Evolutionary conservation across 1,139 yeast genomes (phyloP).

Genomic region (Scheffersomyces insectosa): DNA sequence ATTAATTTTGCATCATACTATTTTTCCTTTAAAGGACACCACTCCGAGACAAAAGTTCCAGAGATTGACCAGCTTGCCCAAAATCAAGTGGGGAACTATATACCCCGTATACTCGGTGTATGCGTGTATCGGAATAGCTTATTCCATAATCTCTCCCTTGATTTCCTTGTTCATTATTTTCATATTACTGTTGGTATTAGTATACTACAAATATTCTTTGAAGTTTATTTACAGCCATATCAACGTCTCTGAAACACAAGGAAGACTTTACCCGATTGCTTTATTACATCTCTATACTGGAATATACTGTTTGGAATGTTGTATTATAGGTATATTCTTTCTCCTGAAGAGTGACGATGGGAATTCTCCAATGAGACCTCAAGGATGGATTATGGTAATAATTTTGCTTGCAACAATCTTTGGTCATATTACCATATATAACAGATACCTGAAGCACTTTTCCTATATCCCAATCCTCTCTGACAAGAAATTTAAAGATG

Average conservation of each 20-base stretch:
- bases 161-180: constrained; percentile 64
- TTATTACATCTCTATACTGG: constrained; percentile 77
- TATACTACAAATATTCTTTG: constrained; percentile 71
- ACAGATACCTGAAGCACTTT: constrained; percentile 29
- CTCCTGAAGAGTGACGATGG: constrained; percentile 51
- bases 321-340: constrained; percentile 73
- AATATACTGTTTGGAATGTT: constrained; percentile 73
- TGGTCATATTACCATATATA: constrained; percentile 33
- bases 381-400: constrained; percentile 50
- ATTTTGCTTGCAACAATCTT: constrained; percentile 38
- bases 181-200: constrained; percentile 55
- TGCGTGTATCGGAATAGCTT: constrained; percentile 75
- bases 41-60: constrained; percentile 63
- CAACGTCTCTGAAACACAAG: constrained; percentile 64
- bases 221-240: constrained; percentile 51
- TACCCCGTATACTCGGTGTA: constrained; percentile 77
- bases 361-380: constrained; percentile 29
- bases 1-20: constrained; percentile 39
- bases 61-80: constrained; percentile 44
- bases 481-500: constrained; percentile 7
- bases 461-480: constrained; percentile 29
- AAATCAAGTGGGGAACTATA: constrained; percentile 71
- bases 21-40: constrained; percentile 38
- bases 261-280: constrained; percentile 71
- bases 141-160: constrained; percentile 76